A percentile compares a stretch with the other conserved stretches of the same genome.
phyloP scores from a whole-genome alignment of 2,329 filamentous ascomycete genomes.

The Pseudogymnoascus sp. region DNA sequence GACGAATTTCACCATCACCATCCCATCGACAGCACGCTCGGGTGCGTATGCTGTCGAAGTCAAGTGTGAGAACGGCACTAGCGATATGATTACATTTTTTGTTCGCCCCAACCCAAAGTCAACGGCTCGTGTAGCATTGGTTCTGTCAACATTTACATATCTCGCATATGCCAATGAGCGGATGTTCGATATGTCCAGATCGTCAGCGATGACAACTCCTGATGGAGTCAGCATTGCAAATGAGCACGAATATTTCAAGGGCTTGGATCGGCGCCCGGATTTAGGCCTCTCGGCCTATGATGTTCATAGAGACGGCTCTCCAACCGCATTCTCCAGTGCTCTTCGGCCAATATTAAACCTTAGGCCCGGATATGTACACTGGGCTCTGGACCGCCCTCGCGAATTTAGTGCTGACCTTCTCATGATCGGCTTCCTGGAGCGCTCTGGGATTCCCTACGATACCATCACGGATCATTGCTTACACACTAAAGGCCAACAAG shows the following conservation, averaged over 20 bases:
- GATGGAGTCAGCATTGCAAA: conserved; percentile 18
- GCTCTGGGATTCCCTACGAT: conserved; percentile 28
- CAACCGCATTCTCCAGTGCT: conserved; percentile 27
- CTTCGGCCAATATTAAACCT: conserved; percentile 33
- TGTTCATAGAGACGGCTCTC: conserved; percentile 32
- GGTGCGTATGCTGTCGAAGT: conserved; percentile 28
- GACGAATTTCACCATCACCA: conserved; percentile 27
- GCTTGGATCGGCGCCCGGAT: conserved; percentile 28
- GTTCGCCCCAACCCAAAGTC: conserved; percentile 24
- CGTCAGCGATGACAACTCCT: conserved; percentile 21
- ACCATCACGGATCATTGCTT: conserved; percentile 33
- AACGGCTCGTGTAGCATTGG: conserved; percentile 22
- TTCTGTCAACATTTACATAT: conserved; percentile 33
- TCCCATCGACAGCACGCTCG: conserved; percentile 21
- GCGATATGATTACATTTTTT: conserved; percentile 30
- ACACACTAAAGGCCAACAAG: conserved; percentile 20
- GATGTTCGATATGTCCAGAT: conserved; percentile 29
- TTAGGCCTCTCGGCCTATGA: conserved; percentile 35
- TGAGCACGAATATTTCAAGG: conserved; percentile 19
- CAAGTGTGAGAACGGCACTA: conserved; percentile 16
- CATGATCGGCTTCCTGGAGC: conserved; percentile 31
- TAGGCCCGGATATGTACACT: conserved; percentile 31
- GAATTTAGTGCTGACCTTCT: conserved; percentile 32
- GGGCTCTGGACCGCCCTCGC: conserved; percentile 30
- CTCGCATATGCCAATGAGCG: conserved; percentile 34